A percentile compares a stretch with the other conserved stretches of the same genome.
Conservation (phyloP, 1,284 basidiomycete genomes). For the Rhizoctonia solani region DNA sequence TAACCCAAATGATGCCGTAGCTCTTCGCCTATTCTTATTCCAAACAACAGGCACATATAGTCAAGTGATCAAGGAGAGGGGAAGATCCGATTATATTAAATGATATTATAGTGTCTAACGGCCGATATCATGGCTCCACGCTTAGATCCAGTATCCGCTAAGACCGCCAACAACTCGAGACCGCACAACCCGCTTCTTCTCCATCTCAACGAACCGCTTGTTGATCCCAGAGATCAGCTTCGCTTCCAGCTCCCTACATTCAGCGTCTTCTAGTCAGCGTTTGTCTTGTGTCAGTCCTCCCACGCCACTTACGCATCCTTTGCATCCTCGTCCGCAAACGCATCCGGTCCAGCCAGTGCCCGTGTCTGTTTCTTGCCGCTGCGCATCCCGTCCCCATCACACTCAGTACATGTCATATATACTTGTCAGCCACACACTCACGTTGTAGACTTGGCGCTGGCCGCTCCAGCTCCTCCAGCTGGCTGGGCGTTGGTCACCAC, state of each 20-base stretch:
- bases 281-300: neutral
- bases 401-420: no score
- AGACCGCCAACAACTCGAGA: conserved; percentile 19
- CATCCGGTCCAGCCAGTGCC: conserved; percentile 5
- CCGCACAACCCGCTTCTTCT: conserved; percentile 27
- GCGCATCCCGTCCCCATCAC: no score
- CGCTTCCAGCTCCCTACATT: neutral
- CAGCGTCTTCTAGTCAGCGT: no score
- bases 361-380: no score
- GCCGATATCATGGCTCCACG: no score
- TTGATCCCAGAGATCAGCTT: conserved; percentile 17
- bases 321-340: conserved; percentile 23
- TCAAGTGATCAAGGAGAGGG: neutral
- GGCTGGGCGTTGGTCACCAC: neutral
- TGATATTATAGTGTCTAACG: no score
- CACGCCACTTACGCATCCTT: conserved; percentile 10
- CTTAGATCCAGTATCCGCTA: conserved; percentile 31
- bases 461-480: neutral
- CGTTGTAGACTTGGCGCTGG: no score
- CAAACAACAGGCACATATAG: conserved; percentile 12
- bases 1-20: no score
- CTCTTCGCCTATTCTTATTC: no score
- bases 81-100: neutral
- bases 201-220: conserved; percentile 4
- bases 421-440: no score